phyloP scores from a whole-genome alignment of 2,329 filamentous ascomycete species.

The Aspergillus pseudonomiae region DNA sequence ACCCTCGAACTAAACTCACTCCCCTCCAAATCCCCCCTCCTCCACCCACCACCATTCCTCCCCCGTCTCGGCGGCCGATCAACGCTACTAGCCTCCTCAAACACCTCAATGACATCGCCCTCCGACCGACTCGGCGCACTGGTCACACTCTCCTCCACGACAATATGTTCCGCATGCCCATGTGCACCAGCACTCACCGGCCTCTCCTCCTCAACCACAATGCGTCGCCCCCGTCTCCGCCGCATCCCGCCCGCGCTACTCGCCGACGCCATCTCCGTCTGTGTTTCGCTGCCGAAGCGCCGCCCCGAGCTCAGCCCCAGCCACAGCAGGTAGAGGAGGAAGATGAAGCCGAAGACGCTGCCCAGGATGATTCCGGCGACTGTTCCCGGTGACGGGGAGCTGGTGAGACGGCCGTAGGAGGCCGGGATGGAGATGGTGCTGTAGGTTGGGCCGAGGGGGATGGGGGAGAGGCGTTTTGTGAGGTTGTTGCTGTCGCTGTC shows the following conservation, averaged over 20 bases:
- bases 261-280: conserved; percentile 33
- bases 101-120: conserved; percentile 60
- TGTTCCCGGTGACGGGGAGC: conserved; percentile 58
- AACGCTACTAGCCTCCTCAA: conserved; percentile 55
- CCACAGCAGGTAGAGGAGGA: conserved; percentile 58
- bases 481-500: background rate
- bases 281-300: conserved; percentile 29
- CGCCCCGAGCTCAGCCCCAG: conserved; percentile 52
- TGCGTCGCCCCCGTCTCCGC: conserved; percentile 21
- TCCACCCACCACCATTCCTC: conserved; percentile 40
- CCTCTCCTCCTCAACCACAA: conserved; percentile 39
- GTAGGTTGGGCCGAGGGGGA: conserved; percentile 17
- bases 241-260: conserved; percentile 18
- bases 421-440: conserved; percentile 58
- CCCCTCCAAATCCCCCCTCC: conserved; percentile 51
- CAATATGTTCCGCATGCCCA: conserved; percentile 25
- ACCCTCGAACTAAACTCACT: conserved; percentile 26
- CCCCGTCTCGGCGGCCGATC: conserved; percentile 35
- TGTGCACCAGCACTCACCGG: conserved; percentile 24
- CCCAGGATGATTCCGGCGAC: conserved; percentile 62
- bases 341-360: conserved; percentile 54
- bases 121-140: conserved; percentile 39
- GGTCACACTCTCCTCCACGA: conserved; percentile 39
- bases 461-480: background rate
- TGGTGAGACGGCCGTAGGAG: conserved; percentile 59